These are phyloP conservation scores for Ogataea parapolymorpha DNA, from an alignment of 805 yeast genomes.

Conservation along the genomic window DNA sequence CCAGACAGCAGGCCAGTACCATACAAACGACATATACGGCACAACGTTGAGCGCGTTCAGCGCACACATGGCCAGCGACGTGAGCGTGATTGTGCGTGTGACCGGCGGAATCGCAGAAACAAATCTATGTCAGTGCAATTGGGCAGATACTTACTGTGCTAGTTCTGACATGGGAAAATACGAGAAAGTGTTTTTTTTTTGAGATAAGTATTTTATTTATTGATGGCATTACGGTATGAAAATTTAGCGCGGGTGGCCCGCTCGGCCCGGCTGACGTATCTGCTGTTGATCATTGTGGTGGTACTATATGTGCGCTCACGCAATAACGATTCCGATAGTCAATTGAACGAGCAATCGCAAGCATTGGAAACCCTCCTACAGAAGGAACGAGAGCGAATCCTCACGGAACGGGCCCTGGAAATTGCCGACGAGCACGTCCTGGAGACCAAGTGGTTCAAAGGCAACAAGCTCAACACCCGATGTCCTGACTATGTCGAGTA, in stretches of 20 bases:
- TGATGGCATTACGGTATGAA: slow-evolving; percentile 14
- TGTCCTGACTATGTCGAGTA: slow-evolving; percentile 68
- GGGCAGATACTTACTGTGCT: slow-evolving; percentile 25
- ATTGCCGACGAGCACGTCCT: not conserved
- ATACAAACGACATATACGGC: slow-evolving; percentile 22
- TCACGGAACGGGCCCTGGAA: not conserved
- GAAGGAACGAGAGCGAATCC: not conserved
- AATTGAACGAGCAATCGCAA: slow-evolving; percentile 3
- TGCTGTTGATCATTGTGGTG: slow-evolving; percentile 10
- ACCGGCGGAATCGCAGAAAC: slow-evolving; percentile 55
- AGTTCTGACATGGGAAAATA: slow-evolving; percentile 30
- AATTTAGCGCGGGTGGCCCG: slow-evolving; percentile 9
- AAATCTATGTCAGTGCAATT: slow-evolving; percentile 27
- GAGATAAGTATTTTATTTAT: not conserved
- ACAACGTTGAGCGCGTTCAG: slow-evolving; percentile 33
- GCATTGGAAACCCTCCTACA: not conserved
- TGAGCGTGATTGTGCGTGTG: slow-evolving; percentile 52
- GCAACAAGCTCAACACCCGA: slow-evolving; percentile 9
- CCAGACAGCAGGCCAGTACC: slow-evolving; percentile 31
- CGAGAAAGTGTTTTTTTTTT: not conserved
- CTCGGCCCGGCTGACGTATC: slow-evolving; percentile 18
- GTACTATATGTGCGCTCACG: slow-evolving; percentile 5
- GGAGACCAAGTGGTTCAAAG: slow-evolving; percentile 23
- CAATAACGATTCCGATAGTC: slow-evolving; percentile 3
- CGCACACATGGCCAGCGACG: slow-evolving; percentile 44